Evolutionary conservation across 768 basidiomycete genomes (phyloP), one percentile per base, ranked within the genome.

Genomic region (Crassisporium funariophilum): DNA sequence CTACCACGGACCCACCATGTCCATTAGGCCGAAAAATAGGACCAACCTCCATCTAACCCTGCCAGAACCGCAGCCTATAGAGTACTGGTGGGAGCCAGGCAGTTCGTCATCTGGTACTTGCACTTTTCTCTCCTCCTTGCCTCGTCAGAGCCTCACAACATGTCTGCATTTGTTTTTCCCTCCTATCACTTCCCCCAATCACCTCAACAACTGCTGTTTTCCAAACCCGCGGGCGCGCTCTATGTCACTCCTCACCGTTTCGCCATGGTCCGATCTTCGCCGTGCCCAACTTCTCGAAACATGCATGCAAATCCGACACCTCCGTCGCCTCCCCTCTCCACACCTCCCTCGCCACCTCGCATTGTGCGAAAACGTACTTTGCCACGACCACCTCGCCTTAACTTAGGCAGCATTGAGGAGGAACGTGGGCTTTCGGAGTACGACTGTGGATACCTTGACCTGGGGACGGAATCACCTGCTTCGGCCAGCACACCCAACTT

Each of bases 51-150:
- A 50, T 40, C 31, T 54, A 4, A 31, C 44, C 37, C 20, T 45
- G 36, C 50, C 54, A n/a, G 48, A 47, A 38, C 43, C 45, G 20
- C 34, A 35, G 21, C 47, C 47, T 25, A 41, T 47, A 22, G 60
- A 57, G 43, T 49, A 62, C 31, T 62, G 60, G 60, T 62, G 58
- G 57, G 56, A 59, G 20, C 57, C 57, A n/a, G 51, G 52, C 12
- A 31, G n/a, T 5, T 56, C 58, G 13, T 54, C 57, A 15, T 24
- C 44, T 12, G 60, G 60, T 59, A 44, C 34, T 36, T 35, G 5
- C 25, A 27, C 33, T 42, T 19, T 43, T 29, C 33, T 47, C 17
- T 46, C n/a, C 27, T 25, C 24, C 35, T 20, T 10, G 12, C 19
- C 37, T 34, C 24, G 16, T 6, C 21, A 35, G 13, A n/a, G 19